Evolutionary conservation across 345 rosid genomes (phyloP).

Genomic region (Anastatica hierochuntica): DNA sequence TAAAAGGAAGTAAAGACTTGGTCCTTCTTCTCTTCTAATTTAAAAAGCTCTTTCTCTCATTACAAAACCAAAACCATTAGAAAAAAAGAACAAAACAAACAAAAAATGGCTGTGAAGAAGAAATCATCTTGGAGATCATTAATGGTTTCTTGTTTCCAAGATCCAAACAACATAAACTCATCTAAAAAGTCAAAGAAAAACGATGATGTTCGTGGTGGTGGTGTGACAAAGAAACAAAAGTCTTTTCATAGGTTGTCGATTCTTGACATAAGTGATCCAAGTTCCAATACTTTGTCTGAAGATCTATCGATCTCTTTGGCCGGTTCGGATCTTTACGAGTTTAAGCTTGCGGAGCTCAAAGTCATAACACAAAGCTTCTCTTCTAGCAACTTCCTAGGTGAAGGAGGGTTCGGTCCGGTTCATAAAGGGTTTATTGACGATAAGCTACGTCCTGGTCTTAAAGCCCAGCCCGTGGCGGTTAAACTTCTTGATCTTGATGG

Average conservation of each 20-base stretch:
- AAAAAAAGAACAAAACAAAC: not conserved
- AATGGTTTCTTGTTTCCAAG: constrained; percentile 37
- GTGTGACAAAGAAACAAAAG: constrained; percentile 29
- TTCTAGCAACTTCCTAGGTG: constrained; percentile 58
- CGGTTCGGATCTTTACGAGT: constrained; percentile 64
- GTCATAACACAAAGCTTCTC: constrained; percentile 72
- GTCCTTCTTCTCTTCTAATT: not conserved
- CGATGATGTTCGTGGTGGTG: constrained; percentile 13
- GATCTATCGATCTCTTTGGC: constrained; percentile 79
- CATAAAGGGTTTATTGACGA: constrained; percentile 87
- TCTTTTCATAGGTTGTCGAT: constrained; percentile 49
- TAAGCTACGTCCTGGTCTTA: constrained; percentile 57
- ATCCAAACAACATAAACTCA: constrained; percentile 1
- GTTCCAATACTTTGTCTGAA: constrained; percentile 40
- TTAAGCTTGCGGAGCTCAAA: constrained; percentile 62
- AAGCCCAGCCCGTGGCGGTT: constrained; percentile 82
- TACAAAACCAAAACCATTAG: constrained; percentile 13
- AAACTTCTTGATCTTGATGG: constrained; percentile 71
- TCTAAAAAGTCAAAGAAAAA: constrained; percentile 36
- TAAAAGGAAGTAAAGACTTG: too few relatives aligned
- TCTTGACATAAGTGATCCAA: constrained; percentile 58
- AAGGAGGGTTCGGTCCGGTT: constrained; percentile 89
- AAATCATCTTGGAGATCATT: constrained; percentile 45
- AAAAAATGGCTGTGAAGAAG: constrained; percentile 31
- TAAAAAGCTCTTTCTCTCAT: constrained; percentile 5